Conservation (phyloP, 2,329 filamentous ascomycete species). For the Scedosporium boydii region DNA sequence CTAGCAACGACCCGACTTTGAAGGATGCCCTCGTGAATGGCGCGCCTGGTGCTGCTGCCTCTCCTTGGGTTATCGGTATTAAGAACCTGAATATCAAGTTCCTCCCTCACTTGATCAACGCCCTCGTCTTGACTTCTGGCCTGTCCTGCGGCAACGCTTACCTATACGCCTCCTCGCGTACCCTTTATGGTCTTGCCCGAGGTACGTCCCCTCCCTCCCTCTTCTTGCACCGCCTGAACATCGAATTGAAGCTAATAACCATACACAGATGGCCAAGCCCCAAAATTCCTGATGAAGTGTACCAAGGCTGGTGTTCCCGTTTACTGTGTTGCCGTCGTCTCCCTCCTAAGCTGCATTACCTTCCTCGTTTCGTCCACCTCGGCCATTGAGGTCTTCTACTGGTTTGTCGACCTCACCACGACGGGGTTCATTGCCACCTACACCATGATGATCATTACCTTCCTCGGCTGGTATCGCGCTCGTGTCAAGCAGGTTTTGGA, state of each 20-base stretch:
- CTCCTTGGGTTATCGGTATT: no score
- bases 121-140: slow-evolving; percentile 17
- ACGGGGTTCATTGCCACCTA: slow-evolving; percentile 53
- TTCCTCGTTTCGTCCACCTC: slow-evolving; percentile 41
- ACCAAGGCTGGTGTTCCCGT: no score
- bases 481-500: slow-evolving; percentile 41
- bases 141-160: slow-evolving; percentile 41
- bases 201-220: slow-evolving; percentile 33
- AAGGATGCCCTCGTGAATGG: slow-evolving; percentile 14
- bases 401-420: slow-evolving; percentile 47
- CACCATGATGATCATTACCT: slow-evolving; percentile 40
- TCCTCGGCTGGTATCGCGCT: slow-evolving; percentile 39
- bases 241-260: no score
- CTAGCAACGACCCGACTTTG: slow-evolving; percentile 40
- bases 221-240: no score
- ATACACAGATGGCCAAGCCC: no score
- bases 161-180: slow-evolving; percentile 40
- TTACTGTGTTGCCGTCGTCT: slow-evolving; percentile 25
- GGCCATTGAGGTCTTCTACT: slow-evolving; percentile 39
- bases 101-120: no score
- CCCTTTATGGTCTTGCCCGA: slow-evolving; percentile 39
- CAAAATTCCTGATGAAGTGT: no score
- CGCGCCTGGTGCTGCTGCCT: no score
- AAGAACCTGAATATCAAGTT: no score
- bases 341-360: slow-evolving; percentile 42